Evolutionary conservation across 169 alveolate species (phyloP).

Genomic region (Eimeria zaria): DNA sequence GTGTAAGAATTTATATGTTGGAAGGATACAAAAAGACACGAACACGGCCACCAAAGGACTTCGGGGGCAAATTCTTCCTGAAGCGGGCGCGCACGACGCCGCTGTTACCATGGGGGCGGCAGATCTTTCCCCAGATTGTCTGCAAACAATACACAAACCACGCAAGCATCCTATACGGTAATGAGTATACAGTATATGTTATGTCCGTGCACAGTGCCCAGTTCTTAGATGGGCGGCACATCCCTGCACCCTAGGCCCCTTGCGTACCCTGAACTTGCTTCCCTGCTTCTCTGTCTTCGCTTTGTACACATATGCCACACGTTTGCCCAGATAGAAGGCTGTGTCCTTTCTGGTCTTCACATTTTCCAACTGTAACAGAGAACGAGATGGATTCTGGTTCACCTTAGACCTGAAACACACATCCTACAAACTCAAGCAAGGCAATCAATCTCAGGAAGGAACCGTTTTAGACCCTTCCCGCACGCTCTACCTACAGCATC

Average conservation of each 20-base stretch:
- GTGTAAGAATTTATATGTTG: conserved; percentile 89
- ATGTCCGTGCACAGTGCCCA: not conserved
- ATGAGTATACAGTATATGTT: not conserved
- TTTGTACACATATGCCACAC: conserved; percentile 99
- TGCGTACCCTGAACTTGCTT: conserved; percentile 95
- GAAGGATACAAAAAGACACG: conserved; percentile 99
- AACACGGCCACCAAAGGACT: conserved; percentile 97
- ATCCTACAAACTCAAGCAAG: not conserved
- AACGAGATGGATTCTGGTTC: conserved; percentile 97
- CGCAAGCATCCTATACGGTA: not conserved
- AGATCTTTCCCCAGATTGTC: conserved; percentile 98
- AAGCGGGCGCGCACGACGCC: conserved; percentile 99
- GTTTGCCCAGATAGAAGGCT: conserved; percentile 98
- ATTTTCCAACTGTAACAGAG: conserved; percentile 98
- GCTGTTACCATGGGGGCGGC: conserved; percentile 98
- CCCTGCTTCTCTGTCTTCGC: conserved; percentile 96
- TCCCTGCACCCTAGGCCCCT: not conserved
- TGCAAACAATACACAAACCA: not conserved
- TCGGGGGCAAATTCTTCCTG: conserved; percentile 98
- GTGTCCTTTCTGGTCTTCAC: conserved; percentile 98
- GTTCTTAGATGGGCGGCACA: not conserved
- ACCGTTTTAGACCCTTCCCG: not conserved
- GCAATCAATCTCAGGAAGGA: not conserved
- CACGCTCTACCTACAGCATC: not conserved
- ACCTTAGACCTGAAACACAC: conserved; percentile 94